phyloP scores from a whole-genome alignment of 306 rosid genomes.

The Quercus aquifolioides region DNA sequence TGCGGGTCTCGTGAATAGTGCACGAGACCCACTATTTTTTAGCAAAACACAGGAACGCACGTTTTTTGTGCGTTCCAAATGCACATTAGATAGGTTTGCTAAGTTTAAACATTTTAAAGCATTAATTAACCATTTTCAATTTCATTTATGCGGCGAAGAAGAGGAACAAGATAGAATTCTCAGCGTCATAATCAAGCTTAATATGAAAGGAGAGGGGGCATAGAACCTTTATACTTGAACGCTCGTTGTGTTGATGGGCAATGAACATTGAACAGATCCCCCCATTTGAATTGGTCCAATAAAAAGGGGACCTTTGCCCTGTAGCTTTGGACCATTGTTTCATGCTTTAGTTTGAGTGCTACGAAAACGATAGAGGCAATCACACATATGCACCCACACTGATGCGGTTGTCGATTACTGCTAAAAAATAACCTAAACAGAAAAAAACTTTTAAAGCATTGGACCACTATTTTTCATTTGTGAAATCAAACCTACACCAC shows the following conservation, averaged over 20 bases:
- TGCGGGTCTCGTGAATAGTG: accelerated
- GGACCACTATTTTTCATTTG: too few species aligned
- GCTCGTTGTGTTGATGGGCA: background rate
- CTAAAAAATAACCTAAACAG: too few species aligned
- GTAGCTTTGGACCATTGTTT: background rate
- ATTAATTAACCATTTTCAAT: background rate
- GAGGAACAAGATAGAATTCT: too few species aligned
- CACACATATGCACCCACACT: background rate
- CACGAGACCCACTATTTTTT: too few species aligned
- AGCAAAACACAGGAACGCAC: too few species aligned
- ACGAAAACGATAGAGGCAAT: background rate
- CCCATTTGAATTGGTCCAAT: background rate
- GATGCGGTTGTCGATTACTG: too few species aligned
- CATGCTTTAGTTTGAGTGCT: background rate
- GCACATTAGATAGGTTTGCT: too few species aligned
- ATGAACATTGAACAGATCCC: background rate
- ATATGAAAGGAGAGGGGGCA: background rate
- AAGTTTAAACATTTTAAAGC: too few species aligned
- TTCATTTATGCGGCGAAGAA: background rate
- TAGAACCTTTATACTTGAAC: background rate
- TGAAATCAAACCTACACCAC: too few species aligned
- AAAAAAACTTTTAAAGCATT: too few species aligned
- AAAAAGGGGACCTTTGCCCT: background rate
- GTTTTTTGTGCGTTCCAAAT: too few species aligned
- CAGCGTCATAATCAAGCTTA: background rate